These are phyloP conservation scores for Fraxinus ornus DNA, from an alignment of 305 asterid genomes.

Conservation along the genomic window DNA sequence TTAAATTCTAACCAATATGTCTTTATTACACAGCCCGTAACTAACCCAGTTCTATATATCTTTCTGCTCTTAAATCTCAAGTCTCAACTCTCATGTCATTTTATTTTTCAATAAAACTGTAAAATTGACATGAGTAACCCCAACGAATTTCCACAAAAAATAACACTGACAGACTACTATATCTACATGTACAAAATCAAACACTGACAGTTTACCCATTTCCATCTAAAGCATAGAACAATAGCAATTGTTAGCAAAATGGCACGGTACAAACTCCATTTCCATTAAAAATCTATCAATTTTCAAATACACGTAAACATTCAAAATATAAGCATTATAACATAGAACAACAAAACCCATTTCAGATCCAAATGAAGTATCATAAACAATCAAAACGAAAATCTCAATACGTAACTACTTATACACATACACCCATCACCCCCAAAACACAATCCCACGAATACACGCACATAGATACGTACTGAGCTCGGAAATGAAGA, in stretches of 20 bases:
- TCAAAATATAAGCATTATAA: background rate
- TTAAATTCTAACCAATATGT: background rate
- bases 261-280: background rate
- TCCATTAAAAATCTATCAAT: constrained; percentile 10
- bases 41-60: background rate
- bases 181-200: background rate
- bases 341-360: background rate
- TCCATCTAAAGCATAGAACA: background rate
- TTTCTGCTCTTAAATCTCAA: background rate
- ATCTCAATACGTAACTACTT: background rate
- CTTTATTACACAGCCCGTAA: background rate
- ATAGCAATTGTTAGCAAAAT: background rate
- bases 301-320: background rate
- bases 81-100: background rate
- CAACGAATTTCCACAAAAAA: background rate
- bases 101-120: background rate
- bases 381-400: background rate
- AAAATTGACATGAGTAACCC: constrained; percentile 1
- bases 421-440: background rate
- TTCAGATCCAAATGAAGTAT: background rate
- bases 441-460: background rate
- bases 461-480: constrained; percentile 24
- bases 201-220: background rate
- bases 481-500: constrained; percentile 93
- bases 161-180: background rate